Base-by-base conservation (phyloP, 352 stramenopile species). In the Thraustochytrium sp. region DNA sequence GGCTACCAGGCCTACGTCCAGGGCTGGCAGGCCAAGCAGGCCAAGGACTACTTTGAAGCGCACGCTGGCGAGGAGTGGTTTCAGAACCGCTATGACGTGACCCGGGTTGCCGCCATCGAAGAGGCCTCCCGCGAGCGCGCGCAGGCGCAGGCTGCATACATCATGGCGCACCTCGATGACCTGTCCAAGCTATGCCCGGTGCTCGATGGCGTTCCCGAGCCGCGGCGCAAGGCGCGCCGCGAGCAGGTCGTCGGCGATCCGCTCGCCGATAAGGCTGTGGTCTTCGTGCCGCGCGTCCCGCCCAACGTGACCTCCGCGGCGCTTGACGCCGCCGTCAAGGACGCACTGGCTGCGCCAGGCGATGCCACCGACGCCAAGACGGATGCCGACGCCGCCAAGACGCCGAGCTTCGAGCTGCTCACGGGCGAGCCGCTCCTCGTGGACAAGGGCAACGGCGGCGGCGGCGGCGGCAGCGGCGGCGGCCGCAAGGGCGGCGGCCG, bases 51-150 rank as follows among this genome's bases (percentile, higher is more conserved):
- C 62, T 75, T 75, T 75, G 62, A 75, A 2, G 34, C 5, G 11
- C 62, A 75, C 29, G 62, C n/a, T 26, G 36, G 36, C 11, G 62
- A 75, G 44, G 62, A 75, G 23, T 75, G 62, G 62, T 75, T 75
- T 37, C 44, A 53, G 21, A 36, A 55, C 29, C 38, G 62, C 23
- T 75, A 75, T 37, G 62, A 75, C 40, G 36, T 54, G 3, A 75
- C 37, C 2, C 62, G 62, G 16, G 62, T 75, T 13, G 29, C 21
- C 9, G 62, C 36, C 4, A 29, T 51, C 62, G 5, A 54, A 26
- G 62, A 75, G 0, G 21, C 38, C 5, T 13, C n/a, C 26, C 13
- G 26, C 38, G 26, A 51, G 31, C 37, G 16, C 37, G 62, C 62
- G 16, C 3, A 21, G 11, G 37, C 18, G 36, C 36, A 51, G 26